Evolutionary conservation across 139 green algal genomes (phyloP).

Genomic region (Coelastrella sp.): DNA sequence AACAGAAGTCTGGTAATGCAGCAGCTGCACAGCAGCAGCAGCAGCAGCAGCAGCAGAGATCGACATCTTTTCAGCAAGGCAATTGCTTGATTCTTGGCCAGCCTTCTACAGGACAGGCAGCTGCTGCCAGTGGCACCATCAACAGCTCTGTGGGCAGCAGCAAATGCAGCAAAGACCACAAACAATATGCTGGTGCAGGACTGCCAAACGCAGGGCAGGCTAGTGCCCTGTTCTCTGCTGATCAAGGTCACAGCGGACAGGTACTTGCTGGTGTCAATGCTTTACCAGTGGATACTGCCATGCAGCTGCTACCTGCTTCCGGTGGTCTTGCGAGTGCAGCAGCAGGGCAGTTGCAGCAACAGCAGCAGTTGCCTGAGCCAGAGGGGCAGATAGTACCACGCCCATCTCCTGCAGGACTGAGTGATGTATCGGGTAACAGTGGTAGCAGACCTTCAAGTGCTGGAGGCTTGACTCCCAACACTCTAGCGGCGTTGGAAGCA

Average conservation of each 20-base stretch:
- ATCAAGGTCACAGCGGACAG: no score
- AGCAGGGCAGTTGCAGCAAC: background rate
- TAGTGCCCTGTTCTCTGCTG: no score
- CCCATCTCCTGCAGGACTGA: slow-evolving; percentile 1
- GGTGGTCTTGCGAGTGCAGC: background rate
- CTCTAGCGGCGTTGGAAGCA: slow-evolving; percentile 31
- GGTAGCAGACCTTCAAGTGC: slow-evolving; percentile 18
- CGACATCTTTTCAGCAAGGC: no score
- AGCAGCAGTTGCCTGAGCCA: slow-evolving; percentile 11
- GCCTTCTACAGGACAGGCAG: no score
- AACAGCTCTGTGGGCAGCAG: no score
- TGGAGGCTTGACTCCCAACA: slow-evolving; percentile 34
- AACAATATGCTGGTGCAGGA: background rate
- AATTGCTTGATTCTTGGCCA: no score
- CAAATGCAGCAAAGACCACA: background rate
- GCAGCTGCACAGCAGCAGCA: slow-evolving; percentile 4
- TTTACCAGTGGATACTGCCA: background rate
- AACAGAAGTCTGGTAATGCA: background rate
- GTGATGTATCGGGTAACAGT: background rate
- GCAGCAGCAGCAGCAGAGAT: background rate
- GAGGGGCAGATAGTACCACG: background rate
- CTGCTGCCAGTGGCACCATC: no score
- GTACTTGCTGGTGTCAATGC: no score
- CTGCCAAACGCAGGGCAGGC: background rate
- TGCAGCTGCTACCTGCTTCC: background rate